Percentiles rank a stretch among this genome's conserved stretches.
Evolutionary conservation across 2,329 filamentous ascomycete genomes (phyloP).

Genomic region (Trematosphaeria pertusa): DNA sequence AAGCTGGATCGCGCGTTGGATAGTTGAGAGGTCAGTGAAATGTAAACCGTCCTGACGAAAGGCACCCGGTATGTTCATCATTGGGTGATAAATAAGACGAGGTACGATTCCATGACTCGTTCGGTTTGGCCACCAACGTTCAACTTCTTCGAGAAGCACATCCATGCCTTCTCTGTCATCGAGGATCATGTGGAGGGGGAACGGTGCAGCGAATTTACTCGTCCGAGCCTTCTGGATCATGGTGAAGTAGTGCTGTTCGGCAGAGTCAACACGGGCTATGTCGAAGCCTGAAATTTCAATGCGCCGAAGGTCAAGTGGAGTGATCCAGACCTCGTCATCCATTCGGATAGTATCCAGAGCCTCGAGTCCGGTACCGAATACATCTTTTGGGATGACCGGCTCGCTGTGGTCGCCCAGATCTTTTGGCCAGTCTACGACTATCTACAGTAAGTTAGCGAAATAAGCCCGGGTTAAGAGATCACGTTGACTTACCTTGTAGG

Average conservation of each 20-base stretch:
- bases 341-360: conserved; percentile 35
- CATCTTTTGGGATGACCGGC: conserved; percentile 26
- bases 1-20: conserved; percentile 25
- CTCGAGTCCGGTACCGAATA: conserved; percentile 38
- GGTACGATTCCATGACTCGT: conserved; percentile 26
- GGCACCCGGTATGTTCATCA: conserved; percentile 29
- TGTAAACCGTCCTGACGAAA: conserved; percentile 28
- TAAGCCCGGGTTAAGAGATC: background rate
- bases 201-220: conserved; percentile 15
- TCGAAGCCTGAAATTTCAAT: conserved; percentile 32
- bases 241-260: conserved; percentile 27
- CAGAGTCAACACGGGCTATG: conserved; percentile 20
- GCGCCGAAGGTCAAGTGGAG: conserved; percentile 15
- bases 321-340: conserved; percentile 37
- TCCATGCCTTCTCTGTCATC: conserved; percentile 33
- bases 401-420: conserved; percentile 18
- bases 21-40: conserved; percentile 13
- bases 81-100: conserved; percentile 19
- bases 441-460: conserved; percentile 12
- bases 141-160: conserved; percentile 23
- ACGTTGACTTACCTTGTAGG: conserved; percentile 16
- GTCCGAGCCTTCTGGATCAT: conserved; percentile 27
- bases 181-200: conserved; percentile 31
- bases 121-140: conserved; percentile 35
- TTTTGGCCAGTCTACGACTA: conserved; percentile 30